Percentiles rank a stretch among this genome's conserved stretches.
These are phyloP conservation scores for Tieghemostelium lacteum DNA, from an alignment of 78 protist genomes.

Conservation along the genomic window DNA sequence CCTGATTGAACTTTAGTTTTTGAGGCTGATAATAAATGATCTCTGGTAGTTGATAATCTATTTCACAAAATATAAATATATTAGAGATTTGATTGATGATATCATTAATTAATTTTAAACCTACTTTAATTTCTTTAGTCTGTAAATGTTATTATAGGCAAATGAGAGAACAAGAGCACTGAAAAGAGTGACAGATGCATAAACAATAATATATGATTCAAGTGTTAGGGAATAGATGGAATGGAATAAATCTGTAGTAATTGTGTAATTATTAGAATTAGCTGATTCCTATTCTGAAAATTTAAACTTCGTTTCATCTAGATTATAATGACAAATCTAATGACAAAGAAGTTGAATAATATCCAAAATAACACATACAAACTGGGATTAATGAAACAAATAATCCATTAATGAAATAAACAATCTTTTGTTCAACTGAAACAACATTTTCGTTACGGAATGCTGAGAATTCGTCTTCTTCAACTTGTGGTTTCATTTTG, in stretches of 20 bases:
- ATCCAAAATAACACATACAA: conserved; percentile 54
- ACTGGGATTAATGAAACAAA: conserved; percentile 61
- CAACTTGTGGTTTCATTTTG: conserved; percentile 28
- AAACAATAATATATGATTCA: conserved; percentile 37
- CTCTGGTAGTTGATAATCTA: conserved; percentile 37
- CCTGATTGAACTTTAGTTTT: background rate
- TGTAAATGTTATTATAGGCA: conserved; percentile 71
- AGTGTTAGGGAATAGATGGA: conserved; percentile 59
- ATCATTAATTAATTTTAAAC: background rate
- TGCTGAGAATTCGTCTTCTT: conserved; percentile 56
- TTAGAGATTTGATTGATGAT: background rate
- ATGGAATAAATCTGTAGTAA: conserved; percentile 57
- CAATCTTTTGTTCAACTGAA: conserved; percentile 63
- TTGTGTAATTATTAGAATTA: background rate
- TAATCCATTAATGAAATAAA: conserved; percentile 51
- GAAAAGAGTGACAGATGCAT: conserved; percentile 66
- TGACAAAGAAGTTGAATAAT: too few relatives aligned
- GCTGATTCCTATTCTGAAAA: too few relatives aligned
- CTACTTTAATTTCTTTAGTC: conserved; percentile 63
- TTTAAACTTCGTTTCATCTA: too few relatives aligned
- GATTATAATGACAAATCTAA: too few relatives aligned
- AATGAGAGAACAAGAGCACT: conserved; percentile 53
- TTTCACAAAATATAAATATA: background rate
- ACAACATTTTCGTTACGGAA: conserved; percentile 62
- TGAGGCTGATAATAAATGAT: conserved; percentile 18